A percentile compares a stretch with the other conserved stretches of the same genome.
phyloP scores from a whole-genome alignment of 2,329 filamentous ascomycete species.

The Boeremia lycopersici region DNA sequence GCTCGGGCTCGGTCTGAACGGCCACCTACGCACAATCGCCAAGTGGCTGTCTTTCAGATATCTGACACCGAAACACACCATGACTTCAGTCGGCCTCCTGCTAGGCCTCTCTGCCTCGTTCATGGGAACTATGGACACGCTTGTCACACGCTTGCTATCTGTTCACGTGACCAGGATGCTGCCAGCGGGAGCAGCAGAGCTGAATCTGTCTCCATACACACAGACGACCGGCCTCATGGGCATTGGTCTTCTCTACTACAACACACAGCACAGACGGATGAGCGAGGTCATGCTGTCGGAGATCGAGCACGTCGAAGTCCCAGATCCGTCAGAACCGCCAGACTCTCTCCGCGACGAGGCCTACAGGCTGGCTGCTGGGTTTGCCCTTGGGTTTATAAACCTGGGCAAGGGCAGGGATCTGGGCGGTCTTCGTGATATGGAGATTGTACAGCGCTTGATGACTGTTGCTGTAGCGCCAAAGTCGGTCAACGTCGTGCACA shows the following conservation, averaged over 20 bases:
- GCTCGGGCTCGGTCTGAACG: constrained; percentile 88
- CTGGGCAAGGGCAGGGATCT: constrained; percentile 88
- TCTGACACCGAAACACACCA: constrained; percentile 97
- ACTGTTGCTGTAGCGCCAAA: constrained; percentile 86
- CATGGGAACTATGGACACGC: constrained; percentile 94
- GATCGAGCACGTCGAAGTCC: constrained; percentile 84
- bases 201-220: constrained; percentile 90
- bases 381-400: constrained; percentile 93
- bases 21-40: constrained; percentile 89
- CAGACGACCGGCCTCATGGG: constrained; percentile 98
- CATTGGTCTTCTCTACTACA: constrained; percentile 90
- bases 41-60: constrained; percentile 99
- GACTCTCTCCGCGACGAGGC: constrained; percentile 89
- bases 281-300: constrained; percentile 99
- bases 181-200: constrained; percentile 86
- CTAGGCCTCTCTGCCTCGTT: constrained; percentile 92
- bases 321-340: constrained; percentile 70
- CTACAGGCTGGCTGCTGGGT: constrained; percentile 93
- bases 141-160: constrained; percentile 90
- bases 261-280: constrained; percentile 96
- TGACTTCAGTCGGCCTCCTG: constrained; percentile 97
- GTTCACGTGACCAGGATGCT: constrained; percentile 96
- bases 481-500: constrained; percentile 88
- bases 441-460: constrained; percentile 84
- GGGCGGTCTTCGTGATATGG: constrained; percentile 90